A percentile compares a stretch with the other conserved stretches of the same genome.
These are phyloP conservation scores for Penicillium sp. DNA, from an alignment of 2,329 filamentous ascomycete species.

Conservation along the genomic window DNA sequence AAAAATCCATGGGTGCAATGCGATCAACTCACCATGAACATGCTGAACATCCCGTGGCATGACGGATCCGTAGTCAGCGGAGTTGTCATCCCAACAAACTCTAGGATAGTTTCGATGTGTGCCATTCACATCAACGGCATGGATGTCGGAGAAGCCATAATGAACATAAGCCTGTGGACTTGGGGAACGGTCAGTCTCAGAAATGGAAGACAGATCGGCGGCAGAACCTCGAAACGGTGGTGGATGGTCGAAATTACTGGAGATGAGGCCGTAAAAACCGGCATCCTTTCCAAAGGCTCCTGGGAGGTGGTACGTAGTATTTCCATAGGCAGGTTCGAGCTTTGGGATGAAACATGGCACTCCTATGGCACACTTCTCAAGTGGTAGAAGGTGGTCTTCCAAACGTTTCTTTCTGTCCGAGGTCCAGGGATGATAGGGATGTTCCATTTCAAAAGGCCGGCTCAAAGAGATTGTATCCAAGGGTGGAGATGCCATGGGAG, in stretches of 20 bases:
- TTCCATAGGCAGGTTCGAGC: neutral
- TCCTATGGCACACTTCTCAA: constrained; percentile 1
- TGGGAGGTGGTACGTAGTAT: constrained; percentile 4
- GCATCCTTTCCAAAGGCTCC: constrained; percentile 6
- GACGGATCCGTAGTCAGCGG: constrained; percentile 17
- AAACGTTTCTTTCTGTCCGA: constrained; percentile 4
- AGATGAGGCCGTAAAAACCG: neutral
- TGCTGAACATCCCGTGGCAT: constrained; percentile 22
- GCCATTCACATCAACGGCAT: neutral
- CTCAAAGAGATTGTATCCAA: neutral
- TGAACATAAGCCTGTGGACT: constrained; percentile 10
- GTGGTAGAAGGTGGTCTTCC: neutral
- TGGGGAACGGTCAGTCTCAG: constrained; percentile 24
- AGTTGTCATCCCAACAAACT: constrained; percentile 19
- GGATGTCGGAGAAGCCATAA: neutral
- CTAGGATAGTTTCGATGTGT: neutral
- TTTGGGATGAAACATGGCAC: neutral
- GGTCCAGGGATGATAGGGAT: neutral
- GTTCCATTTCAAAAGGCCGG: neutral
- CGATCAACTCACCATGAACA: constrained; percentile 18
- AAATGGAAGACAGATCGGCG: constrained; percentile 19
- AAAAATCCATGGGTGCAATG: neutral
- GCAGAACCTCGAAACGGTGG: constrained; percentile 9
- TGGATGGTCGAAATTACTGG: neutral
- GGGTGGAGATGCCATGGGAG: neutral